These are phyloP conservation scores for Lachnellula cervina DNA, from an alignment of 2,329 filamentous ascomycete species.

Conservation along the genomic window DNA sequence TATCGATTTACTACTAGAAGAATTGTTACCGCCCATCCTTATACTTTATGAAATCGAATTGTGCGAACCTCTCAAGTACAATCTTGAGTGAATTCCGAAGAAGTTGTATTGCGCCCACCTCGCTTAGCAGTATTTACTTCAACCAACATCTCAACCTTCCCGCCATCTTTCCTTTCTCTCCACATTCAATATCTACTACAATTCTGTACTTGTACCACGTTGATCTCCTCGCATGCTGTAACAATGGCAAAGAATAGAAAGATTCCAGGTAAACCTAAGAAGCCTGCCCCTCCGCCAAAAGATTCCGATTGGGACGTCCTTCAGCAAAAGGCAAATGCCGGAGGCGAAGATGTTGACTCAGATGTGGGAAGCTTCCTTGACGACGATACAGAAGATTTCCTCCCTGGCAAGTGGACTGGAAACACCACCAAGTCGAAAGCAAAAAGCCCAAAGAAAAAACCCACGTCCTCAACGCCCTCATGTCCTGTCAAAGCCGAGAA, in stretches of 20 bases:
- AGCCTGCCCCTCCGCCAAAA: neutral
- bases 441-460: neutral
- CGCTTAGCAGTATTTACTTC: too few species aligned
- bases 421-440: neutral
- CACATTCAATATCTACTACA: too few species aligned
- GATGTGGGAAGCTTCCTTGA: conserved; percentile 3
- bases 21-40: too few species aligned
- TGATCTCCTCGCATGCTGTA: neutral
- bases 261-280: neutral
- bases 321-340: neutral
- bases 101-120: too few species aligned
- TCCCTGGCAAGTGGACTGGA: neutral
- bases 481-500: neutral
- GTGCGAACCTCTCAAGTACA: too few species aligned
- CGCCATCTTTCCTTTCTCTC: too few species aligned
- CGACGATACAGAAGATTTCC: conserved; percentile 5
- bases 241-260: neutral
- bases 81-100: too few species aligned
- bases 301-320: neutral
- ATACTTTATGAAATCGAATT: too few species aligned
- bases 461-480: too few species aligned
- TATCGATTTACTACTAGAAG: too few species aligned
- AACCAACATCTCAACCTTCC: too few species aligned
- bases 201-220: neutral
- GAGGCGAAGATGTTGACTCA: neutral